Evolutionary conservation across 345 rosid species (phyloP), one percentile per base, ranked within the genome.

Genomic region (Eucalyptus pauciflora): DNA sequence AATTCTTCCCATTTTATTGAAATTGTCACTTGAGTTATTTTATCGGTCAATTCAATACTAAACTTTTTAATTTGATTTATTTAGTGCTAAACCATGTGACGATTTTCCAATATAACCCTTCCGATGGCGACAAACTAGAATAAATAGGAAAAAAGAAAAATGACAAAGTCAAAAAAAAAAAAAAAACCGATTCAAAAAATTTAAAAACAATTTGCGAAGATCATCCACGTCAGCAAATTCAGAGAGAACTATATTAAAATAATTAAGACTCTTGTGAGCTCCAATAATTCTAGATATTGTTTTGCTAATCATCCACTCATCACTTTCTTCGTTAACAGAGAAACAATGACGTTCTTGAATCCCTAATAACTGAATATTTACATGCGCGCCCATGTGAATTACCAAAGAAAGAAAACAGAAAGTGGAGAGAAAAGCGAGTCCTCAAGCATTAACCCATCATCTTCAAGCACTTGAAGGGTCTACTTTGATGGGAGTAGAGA

Each of bases 401-500:
- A 71, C 81, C 27, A 71, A 37, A 71, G 81, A 71, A 71, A 71
- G 46, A 71, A 20, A 52, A 52, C 58, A 37, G 46, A 37, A 7
- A 50, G 15, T 8, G 86, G 76, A 37, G 62, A 49, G 81, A 79
- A 54, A 24, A 49, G 17, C 29, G 52, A 45, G 15, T 27, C 81
- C 46, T 24, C n/a, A 50, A 71, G 46, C 46, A 18, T 37, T 6
- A 5, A 71, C 10, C 81, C 89, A 51, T 50, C 37, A 51, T 86
- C 15, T 56, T 31, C 46, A 3, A 1, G 81, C 92, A 91, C 89
- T 93, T 13, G 89, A 76, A 79, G 95, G 87, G 94, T 24, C 62
- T 76, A 41, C 24, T 20, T 11, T 20, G 85, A 41, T 6, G 99
- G 98, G 62, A 96, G 97, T 90, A 96, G 94, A 58, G 96, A 89